Evolutionary conservation across 2,329 filamentous ascomycete species (phyloP).

Genomic region (Epichloe uncinata): DNA sequence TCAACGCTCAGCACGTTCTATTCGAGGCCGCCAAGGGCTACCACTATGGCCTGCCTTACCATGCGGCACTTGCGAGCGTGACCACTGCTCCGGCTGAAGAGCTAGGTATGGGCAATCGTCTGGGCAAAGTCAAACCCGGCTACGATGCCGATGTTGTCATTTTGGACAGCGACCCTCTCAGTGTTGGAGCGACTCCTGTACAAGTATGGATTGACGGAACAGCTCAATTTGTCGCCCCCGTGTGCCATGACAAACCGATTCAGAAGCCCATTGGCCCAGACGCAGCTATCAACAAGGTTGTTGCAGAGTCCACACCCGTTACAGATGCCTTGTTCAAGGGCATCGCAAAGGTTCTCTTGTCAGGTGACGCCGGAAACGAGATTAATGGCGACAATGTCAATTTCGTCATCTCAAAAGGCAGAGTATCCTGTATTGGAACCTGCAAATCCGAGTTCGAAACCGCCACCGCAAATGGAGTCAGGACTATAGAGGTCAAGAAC

Average conservation of each 20-base stretch:
- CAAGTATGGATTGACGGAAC: slow-evolving; percentile 53
- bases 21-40: slow-evolving; percentile 50
- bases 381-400: slow-evolving; percentile 26
- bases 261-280: slow-evolving; percentile 25
- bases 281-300: slow-evolving; percentile 25
- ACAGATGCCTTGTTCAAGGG: slow-evolving; percentile 42
- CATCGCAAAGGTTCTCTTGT: slow-evolving; percentile 36
- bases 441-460: slow-evolving; percentile 33
- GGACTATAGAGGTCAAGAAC: slow-evolving; percentile 36
- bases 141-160: slow-evolving; percentile 49
- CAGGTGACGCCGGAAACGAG: slow-evolving; percentile 23
- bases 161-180: slow-evolving; percentile 50
- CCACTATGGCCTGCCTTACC: slow-evolving; percentile 47
- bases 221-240: slow-evolving; percentile 37
- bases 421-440: slow-evolving; percentile 40
- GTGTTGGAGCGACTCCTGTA: slow-evolving; percentile 43
- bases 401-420: slow-evolving; percentile 39
- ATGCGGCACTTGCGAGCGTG: slow-evolving; percentile 43
- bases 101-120: slow-evolving; percentile 40
- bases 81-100: slow-evolving; percentile 46
- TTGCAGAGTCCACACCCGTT: slow-evolving; percentile 25
- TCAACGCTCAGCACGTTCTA: slow-evolving; percentile 56
- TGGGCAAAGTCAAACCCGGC: slow-evolving; percentile 48
- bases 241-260: slow-evolving; percentile 39
- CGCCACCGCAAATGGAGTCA: slow-evolving; percentile 19